phyloP scores from a whole-genome alignment of 257 asterid species.

The Plectranthus barbatus region DNA sequence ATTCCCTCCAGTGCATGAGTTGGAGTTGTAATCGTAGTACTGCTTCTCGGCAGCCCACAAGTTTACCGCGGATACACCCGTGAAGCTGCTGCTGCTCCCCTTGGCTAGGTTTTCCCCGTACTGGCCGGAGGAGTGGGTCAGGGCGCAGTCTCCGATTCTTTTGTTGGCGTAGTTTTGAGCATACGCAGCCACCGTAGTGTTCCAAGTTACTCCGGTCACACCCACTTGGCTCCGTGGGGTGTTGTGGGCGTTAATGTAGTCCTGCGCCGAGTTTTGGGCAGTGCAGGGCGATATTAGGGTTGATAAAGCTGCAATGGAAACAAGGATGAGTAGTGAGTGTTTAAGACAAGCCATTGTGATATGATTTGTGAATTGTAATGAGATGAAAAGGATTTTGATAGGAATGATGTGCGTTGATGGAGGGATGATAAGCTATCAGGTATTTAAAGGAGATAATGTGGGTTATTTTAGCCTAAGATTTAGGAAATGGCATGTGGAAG shows the following conservation, averaged over 20 bases:
- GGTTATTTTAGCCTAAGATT: neutral
- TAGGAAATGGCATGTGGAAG: constrained; percentile 22
- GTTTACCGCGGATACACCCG: constrained; percentile 19
- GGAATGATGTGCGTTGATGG: neutral
- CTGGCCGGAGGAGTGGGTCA: constrained; percentile 36
- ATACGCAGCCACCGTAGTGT: constrained; percentile 24
- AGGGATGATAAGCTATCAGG: neutral
- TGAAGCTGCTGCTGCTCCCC: constrained; percentile 31
- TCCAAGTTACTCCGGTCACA: constrained; percentile 27
- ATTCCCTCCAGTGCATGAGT: constrained; percentile 25
- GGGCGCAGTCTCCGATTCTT: constrained; percentile 18
- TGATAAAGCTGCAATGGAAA: neutral
- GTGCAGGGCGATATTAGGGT: neutral
- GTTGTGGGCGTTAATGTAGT: constrained; percentile 31
- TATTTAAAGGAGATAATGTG: constrained; percentile 20
- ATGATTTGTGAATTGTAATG: neutral
- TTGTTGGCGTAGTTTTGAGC: constrained; percentile 33
- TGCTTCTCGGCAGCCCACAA: constrained; percentile 33
- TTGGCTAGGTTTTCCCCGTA: constrained; percentile 59
- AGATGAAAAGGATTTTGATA: constrained; percentile 7
- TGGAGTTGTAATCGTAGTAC: constrained; percentile 17
- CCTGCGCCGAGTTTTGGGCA: constrained; percentile 28
- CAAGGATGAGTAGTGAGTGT: neutral
- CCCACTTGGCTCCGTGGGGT: constrained; percentile 32
- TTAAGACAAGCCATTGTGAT: constrained; percentile 10